Base-by-base conservation (phyloP, 2,329 filamentous ascomycete species). In the Bretziella fagacearum region DNA sequence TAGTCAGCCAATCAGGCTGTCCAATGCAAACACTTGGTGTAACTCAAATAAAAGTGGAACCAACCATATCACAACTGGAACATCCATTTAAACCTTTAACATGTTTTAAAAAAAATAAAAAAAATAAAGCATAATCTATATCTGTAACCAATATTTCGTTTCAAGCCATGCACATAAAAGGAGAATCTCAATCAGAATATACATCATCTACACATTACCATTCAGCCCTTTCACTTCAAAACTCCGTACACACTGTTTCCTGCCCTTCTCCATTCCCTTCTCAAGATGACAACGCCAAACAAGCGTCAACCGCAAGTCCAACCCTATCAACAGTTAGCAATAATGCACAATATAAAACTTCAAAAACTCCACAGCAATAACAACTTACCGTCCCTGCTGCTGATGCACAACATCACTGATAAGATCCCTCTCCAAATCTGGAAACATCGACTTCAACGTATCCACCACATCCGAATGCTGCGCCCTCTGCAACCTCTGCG, bases 371-470 rank as follows among this genome's bases (percentile, higher is more conserved):
- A 25, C n/a, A 17, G 22, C 4, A 43, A 7, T 2, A 5, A 29
- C 32, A 47, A 73, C 82, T 66, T 62, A 89, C 85, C 84, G 77
- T 59, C 91, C 93, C 63, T 95, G 81, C 64, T 98, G 95, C 66
- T 93, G 77, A 60, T 89, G 79, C 22, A 98, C 91, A 33, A 98
- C 91, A 64, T 98, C 91, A 56, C 87, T 87, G 58, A 98, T 96
- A 30, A 98, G 74, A 42, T 98, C 93, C 56, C 78, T 77, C 61
- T 98, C 91, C 44, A 98, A 67, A 58, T 93, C 86, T 1, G 91
- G 91, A 60, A 98, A 98, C 91, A 98, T 98, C 55, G 85, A 82
- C 41, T 84, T 79, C 49, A 98, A 65, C 29, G 91, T 96, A 63
- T 96, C 91, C 2, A 96, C 89, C 6, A 98, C 79, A 55, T 86